phyloP scores from a whole-genome alignment of 352 stramenopile species.

The Pythium insidiosum region DNA sequence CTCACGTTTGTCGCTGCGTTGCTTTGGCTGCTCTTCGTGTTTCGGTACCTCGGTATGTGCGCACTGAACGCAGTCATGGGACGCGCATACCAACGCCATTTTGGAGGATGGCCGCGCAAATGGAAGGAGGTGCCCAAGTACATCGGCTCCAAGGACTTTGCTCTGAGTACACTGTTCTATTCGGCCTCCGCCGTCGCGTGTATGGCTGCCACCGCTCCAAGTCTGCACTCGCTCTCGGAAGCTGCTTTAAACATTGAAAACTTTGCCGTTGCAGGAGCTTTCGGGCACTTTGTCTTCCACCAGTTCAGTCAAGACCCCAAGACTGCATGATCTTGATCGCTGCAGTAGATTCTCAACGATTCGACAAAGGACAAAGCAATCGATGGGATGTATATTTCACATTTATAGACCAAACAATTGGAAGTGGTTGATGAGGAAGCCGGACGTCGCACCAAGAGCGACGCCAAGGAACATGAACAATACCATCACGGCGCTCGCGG shows the following conservation, averaged over 20 bases:
- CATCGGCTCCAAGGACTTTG: slow-evolving; percentile 53
- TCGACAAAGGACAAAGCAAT: too few relatives aligned
- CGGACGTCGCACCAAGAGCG: slow-evolving; percentile 30
- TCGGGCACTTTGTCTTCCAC: slow-evolving; percentile 34
- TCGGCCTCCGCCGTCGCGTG: slow-evolving; percentile 21
- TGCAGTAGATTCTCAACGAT: too few relatives aligned
- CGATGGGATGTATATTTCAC: too few relatives aligned
- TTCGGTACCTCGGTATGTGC: slow-evolving; percentile 18
- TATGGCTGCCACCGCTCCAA: slow-evolving; percentile 22
- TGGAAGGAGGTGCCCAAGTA: slow-evolving; percentile 49
- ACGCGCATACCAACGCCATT: slow-evolving; percentile 41
- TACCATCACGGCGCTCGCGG: slow-evolving; percentile 47
- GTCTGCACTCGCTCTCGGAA: slow-evolving; percentile 43
- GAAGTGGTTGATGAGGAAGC: slow-evolving; percentile 40
- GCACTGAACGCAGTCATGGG: slow-evolving; percentile 29
- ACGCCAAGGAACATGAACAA: slow-evolving; percentile 50
- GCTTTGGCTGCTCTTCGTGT: slow-evolving; percentile 38
- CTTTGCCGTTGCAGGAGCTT: slow-evolving; percentile 25
- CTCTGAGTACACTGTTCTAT: slow-evolving; percentile 51
- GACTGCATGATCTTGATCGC: too few relatives aligned
- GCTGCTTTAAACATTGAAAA: slow-evolving; percentile 37
- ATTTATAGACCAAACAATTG: slow-evolving; percentile 41
- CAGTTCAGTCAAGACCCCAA: too few relatives aligned
- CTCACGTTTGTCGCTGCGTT: slow-evolving; percentile 24
- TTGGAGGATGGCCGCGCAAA: slow-evolving; percentile 28